Evolutionary conservation across 2,329 filamentous ascomycete species (phyloP), one percentile per base, ranked within the genome.

Genomic region (Pezicula radicicola): DNA sequence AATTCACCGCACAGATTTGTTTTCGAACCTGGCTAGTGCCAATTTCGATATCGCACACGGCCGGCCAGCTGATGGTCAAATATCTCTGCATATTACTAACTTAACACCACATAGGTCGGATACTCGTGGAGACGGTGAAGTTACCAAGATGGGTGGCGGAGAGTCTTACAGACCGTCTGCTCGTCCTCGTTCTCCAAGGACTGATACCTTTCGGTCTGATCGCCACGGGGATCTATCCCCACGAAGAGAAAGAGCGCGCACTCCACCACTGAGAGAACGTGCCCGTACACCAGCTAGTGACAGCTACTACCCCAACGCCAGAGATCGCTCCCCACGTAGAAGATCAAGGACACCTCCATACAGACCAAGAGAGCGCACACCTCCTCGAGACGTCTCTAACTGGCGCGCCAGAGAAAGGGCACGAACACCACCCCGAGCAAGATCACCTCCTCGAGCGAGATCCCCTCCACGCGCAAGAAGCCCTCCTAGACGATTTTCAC

Each of bases 381-480:
- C 64, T 36, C 53, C 57, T 28, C 51, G 59, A 55, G 59, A 62
- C 45, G 60, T 56, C 25, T 15, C 42, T 16, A 21, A 18, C 21
- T 63, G 61, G 55, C 60, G 64, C 28, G 51, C 55, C 21, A 62
- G 64, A 57, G 30, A 33, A 33, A 10, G 30, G 30, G 30, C 30
- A 33, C 9, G 30, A 16, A 45, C 21, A n/a, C 42, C 42, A 28
- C 42, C 42, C 53, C 61, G 57, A 44, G 55, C 55, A 49, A 48
- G 46, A 33, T 33, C 30, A 12, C 30, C 30, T 10, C 28, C 48
- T 21, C 53, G 53, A 41, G 49, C 56, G 25, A 68, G 73, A 51
- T 73, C 72, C 35, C 72, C 72, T 45, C 55, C 51, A 33, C 55
- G 57, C 57, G 55, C 61, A 55, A 58, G 67, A 67, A 56, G 56